Conservation (phyloP, 2,329 filamentous ascomycete genomes). For the Aspergillus brunneoviolaceus region DNA sequence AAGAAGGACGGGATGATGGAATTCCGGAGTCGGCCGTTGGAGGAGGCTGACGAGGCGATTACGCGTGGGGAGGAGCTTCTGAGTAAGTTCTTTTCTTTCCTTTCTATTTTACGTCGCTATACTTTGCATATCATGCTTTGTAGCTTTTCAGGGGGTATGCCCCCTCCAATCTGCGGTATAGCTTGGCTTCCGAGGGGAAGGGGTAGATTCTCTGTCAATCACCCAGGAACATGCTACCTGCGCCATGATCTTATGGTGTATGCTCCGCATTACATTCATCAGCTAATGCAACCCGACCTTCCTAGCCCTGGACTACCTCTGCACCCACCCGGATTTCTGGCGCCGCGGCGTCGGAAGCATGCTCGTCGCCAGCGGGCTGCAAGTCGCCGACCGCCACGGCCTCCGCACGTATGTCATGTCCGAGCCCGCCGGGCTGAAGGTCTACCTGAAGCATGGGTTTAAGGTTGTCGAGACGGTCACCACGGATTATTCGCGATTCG, state of each 20-base stretch:
- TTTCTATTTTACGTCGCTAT: no score
- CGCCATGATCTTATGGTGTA: no score
- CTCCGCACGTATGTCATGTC: conserved; percentile 4
- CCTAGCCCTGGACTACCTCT: neutral
- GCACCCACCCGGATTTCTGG: neutral
- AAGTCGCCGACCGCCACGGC: neutral
- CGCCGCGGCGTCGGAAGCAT: neutral
- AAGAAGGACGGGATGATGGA: neutral
- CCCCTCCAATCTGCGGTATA: no score
- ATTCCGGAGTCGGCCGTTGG: neutral
- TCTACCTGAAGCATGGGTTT: conserved; percentile 5
- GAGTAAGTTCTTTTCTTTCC: neutral
- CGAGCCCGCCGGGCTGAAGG: conserved; percentile 1
- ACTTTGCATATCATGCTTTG: no score
- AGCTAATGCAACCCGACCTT: neutral
- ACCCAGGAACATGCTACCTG: no score
- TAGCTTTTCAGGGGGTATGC: no score
- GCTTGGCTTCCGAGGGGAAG: no score
- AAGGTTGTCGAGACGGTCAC: neutral
- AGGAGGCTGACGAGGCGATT: neutral
- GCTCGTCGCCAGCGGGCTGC: neutral
- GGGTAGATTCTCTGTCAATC: no score
- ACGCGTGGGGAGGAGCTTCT: neutral
- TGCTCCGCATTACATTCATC: no score
- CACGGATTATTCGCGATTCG: neutral